Conservation (phyloP, 345 rosid species). For the Nasturtium officinale region DNA sequence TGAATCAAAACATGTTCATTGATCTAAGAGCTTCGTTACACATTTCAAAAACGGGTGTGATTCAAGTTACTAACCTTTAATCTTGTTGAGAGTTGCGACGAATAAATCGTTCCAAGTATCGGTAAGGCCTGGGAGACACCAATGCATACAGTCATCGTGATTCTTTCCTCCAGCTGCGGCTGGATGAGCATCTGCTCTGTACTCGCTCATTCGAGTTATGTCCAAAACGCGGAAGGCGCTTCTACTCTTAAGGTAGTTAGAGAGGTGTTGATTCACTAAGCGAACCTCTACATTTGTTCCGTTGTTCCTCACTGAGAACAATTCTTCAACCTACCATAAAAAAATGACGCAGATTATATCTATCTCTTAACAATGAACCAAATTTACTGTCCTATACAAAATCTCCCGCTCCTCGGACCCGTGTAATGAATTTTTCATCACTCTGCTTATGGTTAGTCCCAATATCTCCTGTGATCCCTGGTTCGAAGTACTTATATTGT, state of each 20-base stretch:
- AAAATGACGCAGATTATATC: background rate
- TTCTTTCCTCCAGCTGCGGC: constrained; percentile 81
- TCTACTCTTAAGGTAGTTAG: constrained; percentile 49
- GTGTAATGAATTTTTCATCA: background rate
- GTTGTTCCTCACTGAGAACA: constrained; percentile 64
- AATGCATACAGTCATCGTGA: constrained; percentile 93
- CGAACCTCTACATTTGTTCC: constrained; percentile 81
- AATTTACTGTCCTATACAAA: background rate
- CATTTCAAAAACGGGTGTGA: background rate
- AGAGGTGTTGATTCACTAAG: constrained; percentile 66
- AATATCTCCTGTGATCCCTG: constrained; percentile 3
- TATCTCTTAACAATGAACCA: background rate
- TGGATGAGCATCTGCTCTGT: constrained; percentile 95
- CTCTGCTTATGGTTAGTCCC: background rate
- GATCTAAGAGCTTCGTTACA: background rate
- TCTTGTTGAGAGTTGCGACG: constrained; percentile 31
- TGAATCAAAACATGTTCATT: constrained; percentile 15
- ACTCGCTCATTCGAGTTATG: constrained; percentile 81
- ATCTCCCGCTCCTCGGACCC: background rate
- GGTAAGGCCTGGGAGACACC: constrained; percentile 93
- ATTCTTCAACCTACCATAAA: constrained; percentile 61
- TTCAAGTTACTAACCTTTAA: constrained; percentile 6
- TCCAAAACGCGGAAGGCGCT: constrained; percentile 69
- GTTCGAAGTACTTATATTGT: background rate
- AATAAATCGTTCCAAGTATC: constrained; percentile 89